Base-by-base conservation (phyloP, 2,329 filamentous ascomycete genomes). In the Hortaea werneckii region DNA sequence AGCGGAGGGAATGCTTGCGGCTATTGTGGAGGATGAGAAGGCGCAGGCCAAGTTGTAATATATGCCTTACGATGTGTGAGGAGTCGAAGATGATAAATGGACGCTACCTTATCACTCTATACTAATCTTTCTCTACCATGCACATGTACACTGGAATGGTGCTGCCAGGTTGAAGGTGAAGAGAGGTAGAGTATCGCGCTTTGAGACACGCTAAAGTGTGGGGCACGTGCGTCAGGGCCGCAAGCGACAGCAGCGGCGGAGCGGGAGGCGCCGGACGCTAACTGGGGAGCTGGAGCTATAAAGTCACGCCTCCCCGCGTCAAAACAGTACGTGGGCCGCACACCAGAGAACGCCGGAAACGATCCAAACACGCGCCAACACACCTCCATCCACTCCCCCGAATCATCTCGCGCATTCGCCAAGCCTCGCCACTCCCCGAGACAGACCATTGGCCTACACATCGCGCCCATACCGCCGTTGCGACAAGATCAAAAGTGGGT, bases 1-100 rank as follows among this genome's bases (percentile, higher is more conserved):
- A 2, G 71, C 67, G 0, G 77, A 79, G 50, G 77, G 77, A 1
- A 72, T 71, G 54, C 58, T 79, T 44, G 65, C 73, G 46, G 71
- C 69, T 29, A 64, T 78, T 44, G 56, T 79, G 9, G 70, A 72
- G 37, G 60, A 61, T 37, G 56, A 58, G 29, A 59, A 56, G 42
- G 47, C 37, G 11, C 38, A 53, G 42, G 49, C 56, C 43, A 59
- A 57, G 50, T 44, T 60, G 32, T 59, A 29, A 40, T 20, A 20
- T 4, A 20, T 20, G 20, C 20, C 20, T 20, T 20, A 4, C 4
- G 32, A 10, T 10, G 4, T 37, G 12, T 37, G 4, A 20, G 20
- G 20, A 20, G 2, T 4, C 2, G 20, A 4, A 20, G 20, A 20
- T 20, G 20, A 2, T 20, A 2, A 20, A 20, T 20, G 20, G 20